Evolutionary conservation across 2,329 filamentous ascomycete species (phyloP), one percentile per base, ranked within the genome.

Genomic region (Fusarium nanum): DNA sequence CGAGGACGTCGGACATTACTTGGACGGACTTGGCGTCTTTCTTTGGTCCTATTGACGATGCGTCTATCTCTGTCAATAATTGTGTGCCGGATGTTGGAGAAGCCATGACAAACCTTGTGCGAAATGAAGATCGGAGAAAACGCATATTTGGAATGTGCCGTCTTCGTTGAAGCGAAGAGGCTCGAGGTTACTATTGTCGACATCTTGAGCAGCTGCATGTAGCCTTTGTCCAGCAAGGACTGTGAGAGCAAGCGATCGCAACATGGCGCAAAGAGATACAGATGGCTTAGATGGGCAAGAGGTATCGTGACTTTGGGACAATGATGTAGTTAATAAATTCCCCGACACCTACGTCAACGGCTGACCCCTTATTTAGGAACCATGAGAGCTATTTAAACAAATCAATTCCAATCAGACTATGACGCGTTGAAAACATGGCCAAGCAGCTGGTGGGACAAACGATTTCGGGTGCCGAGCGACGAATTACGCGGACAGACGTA

Each of bases 1-100:
- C 78, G 0, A 83, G 75, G 16, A 83, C 67, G 6, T 67, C 65
- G 10, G 76, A 70, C 18, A 83, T 76, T 6, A 83, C 80, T n/a
- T 72, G 70, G 45, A 78, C 71, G 2, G 80, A 77, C 18, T 75
- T 74, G 47, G 76, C 59, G 64, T 83, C 81, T 59, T 83, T 80
- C 23, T 76, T 70, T 3, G 80, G 79, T 0, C 81, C 81, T 53
- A 45, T 54, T 13, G 64, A 57, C 2, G 64, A 73, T 8, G 66
- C 46, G 27, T 70, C 72, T 74, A 0, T 3, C 3, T 18, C 2
- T 5, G 16, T 73, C 37, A 71, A 32, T 8, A 9, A 3, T 1
- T 22, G 5, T 37, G 3, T 13, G 11, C 11, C 11, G 5, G 2
- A 12, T 12, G 11, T 28, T 12, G 12, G 6, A 3, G 20, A 6